Conservation (phyloP, 2,329 filamentous ascomycete genomes). For the Didymella sp. region DNA sequence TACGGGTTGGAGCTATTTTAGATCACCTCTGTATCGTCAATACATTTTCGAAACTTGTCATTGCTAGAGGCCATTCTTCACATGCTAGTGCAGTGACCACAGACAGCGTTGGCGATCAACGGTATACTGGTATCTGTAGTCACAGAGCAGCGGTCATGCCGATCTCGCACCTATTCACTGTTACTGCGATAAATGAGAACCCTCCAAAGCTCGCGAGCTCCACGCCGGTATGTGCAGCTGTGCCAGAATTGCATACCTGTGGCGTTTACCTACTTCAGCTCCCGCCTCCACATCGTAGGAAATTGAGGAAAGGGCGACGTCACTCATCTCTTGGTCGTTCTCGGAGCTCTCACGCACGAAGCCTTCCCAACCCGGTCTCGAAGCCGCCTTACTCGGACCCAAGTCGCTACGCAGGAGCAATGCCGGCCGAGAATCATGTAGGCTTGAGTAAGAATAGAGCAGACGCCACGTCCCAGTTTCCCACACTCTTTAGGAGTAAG, state of each 20-base stretch:
- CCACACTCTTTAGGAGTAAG: background rate
- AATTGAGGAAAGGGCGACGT: background rate
- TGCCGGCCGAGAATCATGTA: too few relatives aligned
- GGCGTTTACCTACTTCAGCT: background rate
- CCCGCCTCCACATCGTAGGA: background rate
- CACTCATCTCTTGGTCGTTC: background rate
- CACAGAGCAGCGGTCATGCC: background rate
- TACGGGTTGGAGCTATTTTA: slow-evolving; percentile 7
- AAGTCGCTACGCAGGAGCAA: background rate
- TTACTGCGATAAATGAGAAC: background rate
- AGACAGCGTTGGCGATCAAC: background rate
- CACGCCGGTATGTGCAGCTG: background rate
- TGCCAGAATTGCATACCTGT: background rate
- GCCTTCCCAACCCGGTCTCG: too few relatives aligned
- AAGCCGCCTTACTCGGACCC: too few relatives aligned
- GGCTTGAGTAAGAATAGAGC: too few relatives aligned
- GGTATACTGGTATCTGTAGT: background rate
- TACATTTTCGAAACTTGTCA: slow-evolving; percentile 1
- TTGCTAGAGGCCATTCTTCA: background rate
- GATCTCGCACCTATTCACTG: slow-evolving; percentile 7
- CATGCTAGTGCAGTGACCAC: background rate
- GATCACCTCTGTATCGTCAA: slow-evolving; percentile 17
- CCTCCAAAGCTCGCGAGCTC: background rate
- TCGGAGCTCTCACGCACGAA: too few relatives aligned
- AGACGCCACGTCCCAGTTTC: background rate